phyloP scores from a whole-genome alignment of 2,329 filamentous ascomycete species.

The Zymoseptoria tritici region DNA sequence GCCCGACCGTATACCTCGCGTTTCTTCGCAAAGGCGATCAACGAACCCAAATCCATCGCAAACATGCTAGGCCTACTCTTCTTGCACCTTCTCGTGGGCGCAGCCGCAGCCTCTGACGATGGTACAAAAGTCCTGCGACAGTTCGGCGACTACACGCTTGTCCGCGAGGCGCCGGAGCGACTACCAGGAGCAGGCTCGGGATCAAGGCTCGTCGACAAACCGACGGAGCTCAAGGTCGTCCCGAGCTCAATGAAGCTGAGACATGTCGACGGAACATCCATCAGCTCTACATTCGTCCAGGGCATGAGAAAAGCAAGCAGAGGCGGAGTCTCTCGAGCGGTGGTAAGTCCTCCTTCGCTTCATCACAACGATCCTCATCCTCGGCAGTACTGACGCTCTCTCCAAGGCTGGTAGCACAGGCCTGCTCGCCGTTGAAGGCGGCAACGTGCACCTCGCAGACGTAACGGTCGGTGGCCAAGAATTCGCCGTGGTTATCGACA shows the following conservation, averaged over 20 bases:
- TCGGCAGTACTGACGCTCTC: not conserved
- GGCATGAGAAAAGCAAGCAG: slow-evolving; percentile 18
- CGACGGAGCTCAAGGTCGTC: slow-evolving; percentile 18
- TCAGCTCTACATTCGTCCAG: slow-evolving; percentile 23
- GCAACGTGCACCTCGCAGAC: slow-evolving; percentile 26
- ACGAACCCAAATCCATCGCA: not conserved
- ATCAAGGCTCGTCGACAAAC: not conserved
- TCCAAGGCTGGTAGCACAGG: slow-evolving; percentile 14
- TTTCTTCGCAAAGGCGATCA: not conserved
- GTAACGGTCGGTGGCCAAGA: slow-evolving; percentile 23
- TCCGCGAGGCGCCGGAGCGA: slow-evolving; percentile 10
- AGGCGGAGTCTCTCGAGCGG: slow-evolving; percentile 5
- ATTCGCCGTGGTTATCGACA: slow-evolving; percentile 39
- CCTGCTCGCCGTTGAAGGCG: slow-evolving; percentile 17
- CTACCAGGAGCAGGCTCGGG: not conserved
- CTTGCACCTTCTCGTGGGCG: slow-evolving; percentile 4
- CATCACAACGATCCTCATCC: not conserved
- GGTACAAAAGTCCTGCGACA: not conserved
- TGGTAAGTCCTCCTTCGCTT: slow-evolving; percentile 1
- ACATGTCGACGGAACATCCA: slow-evolving; percentile 13
- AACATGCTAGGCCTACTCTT: slow-evolving; percentile 4
- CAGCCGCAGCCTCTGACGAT: slow-evolving; percentile 5
- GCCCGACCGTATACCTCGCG: not conserved
- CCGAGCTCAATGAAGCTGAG: slow-evolving; percentile 20
- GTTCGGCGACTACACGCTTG: slow-evolving; percentile 15